phyloP scores from a whole-genome alignment of 2,329 filamentous ascomycete genomes.

The Triangularia verruculosa region DNA sequence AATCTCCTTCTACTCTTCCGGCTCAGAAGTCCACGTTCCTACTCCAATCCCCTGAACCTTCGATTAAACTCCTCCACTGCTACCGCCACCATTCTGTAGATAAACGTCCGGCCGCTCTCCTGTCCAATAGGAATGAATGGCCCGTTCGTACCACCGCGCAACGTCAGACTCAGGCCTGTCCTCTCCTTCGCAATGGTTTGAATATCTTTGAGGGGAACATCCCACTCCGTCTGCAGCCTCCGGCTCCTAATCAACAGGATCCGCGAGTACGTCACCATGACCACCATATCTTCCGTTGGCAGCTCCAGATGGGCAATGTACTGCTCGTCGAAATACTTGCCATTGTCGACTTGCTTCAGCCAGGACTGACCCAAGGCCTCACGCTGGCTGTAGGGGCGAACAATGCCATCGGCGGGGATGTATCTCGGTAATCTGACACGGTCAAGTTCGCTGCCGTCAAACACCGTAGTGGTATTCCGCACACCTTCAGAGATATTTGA shows the following conservation, averaged over 20 bases:
- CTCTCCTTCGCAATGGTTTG: slow-evolving; percentile 97
- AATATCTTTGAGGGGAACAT: slow-evolving; percentile 90
- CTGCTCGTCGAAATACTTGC: slow-evolving; percentile 94
- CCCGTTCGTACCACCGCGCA: slow-evolving; percentile 88
- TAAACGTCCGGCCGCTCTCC: slow-evolving; percentile 65
- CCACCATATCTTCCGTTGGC: slow-evolving; percentile 80
- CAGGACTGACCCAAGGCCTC: slow-evolving; percentile 97
- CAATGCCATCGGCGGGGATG: slow-evolving; percentile 87
- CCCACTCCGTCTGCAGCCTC: slow-evolving; percentile 87
- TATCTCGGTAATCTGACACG: slow-evolving; percentile 91
- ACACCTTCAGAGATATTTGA: slow-evolving; percentile 97
- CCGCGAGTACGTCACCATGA: slow-evolving; percentile 81
- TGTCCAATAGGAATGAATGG: slow-evolving; percentile 94
- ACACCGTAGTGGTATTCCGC: slow-evolving; percentile 97
- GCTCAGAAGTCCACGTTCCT: slow-evolving; percentile 2
- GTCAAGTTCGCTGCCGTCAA: slow-evolving; percentile 91
- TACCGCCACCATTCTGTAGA: slow-evolving; percentile 64
- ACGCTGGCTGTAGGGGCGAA: slow-evolving; percentile 88
- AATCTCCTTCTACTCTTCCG: not conserved
- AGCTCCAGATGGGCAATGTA: slow-evolving; percentile 97
- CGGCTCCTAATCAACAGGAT: slow-evolving; percentile 90
- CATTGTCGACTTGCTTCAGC: slow-evolving; percentile 97
- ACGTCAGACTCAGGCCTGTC: slow-evolving; percentile 83
- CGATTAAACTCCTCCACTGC: slow-evolving; percentile 67
- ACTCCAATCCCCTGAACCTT: slow-evolving; percentile 48